phyloP scores from a whole-genome alignment of 352 stramenopile genomes.

The Aphanomyces invadans region DNA sequence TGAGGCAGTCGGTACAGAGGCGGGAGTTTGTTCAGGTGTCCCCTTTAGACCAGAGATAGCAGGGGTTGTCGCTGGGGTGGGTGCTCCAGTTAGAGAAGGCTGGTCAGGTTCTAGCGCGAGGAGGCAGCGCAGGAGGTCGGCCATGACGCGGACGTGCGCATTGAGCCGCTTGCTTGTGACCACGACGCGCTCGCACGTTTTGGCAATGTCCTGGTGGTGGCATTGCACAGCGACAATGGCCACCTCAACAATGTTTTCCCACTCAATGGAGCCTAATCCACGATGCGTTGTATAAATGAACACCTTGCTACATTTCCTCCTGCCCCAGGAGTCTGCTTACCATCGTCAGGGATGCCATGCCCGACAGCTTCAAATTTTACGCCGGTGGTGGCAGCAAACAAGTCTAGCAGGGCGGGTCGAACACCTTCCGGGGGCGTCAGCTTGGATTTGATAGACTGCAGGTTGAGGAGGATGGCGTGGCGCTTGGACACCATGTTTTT shows the following conservation, averaged over 20 bases:
- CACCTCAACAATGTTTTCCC: conserved; percentile 48
- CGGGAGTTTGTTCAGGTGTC: conserved; percentile 23
- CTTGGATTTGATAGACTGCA: conserved; percentile 41
- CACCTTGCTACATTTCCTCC: too few relatives aligned
- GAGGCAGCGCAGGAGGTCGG: conserved; percentile 2
- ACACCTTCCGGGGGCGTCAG: conserved; percentile 27
- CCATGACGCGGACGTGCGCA: not conserved
- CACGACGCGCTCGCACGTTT: conserved; percentile 42
- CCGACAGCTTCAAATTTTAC: conserved; percentile 42
- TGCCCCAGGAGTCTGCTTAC: conserved; percentile 13
- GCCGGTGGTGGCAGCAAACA: conserved; percentile 53
- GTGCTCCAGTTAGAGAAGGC: conserved; percentile 37
- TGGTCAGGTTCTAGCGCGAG: conserved; percentile 37
- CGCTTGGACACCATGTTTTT: conserved; percentile 39
- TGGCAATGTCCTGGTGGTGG: conserved; percentile 30
- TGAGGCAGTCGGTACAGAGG: conserved; percentile 38
- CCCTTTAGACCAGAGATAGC: not conserved
- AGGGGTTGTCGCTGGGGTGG: conserved; percentile 32
- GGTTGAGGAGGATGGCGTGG: conserved; percentile 53
- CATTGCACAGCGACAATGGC: conserved; percentile 45
- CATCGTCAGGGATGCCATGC: conserved; percentile 15
- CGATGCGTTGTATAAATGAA: too few relatives aligned
- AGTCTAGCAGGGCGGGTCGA: conserved; percentile 45
- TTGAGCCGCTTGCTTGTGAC: conserved; percentile 7
- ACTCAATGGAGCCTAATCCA: conserved; percentile 32